phyloP scores from a whole-genome alignment of 371 early-diverging fungal genomes.

The Cladochytrium tenue region DNA sequence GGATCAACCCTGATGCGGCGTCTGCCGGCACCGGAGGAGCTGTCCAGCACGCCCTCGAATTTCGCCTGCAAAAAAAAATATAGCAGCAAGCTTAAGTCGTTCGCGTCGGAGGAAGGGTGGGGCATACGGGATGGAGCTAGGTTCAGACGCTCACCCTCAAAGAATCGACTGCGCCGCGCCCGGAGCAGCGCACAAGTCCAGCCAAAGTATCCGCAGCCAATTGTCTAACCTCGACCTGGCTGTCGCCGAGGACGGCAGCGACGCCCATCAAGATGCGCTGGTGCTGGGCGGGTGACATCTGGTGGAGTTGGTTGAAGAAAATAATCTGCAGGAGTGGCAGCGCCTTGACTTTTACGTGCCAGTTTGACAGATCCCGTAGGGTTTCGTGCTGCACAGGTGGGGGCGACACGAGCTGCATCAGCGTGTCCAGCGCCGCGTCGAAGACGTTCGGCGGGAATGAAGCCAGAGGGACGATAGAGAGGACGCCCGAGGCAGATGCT shows the following conservation, averaged over 20 bases:
- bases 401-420: constrained; percentile 49
- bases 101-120: background rate
- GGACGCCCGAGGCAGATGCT: constrained; percentile 47
- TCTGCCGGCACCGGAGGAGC: constrained; percentile 45
- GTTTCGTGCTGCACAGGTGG: constrained; percentile 2
- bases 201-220: constrained; percentile 79
- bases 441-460: constrained; percentile 61
- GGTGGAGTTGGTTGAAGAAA: constrained; percentile 72
- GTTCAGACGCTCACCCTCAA: constrained; percentile 41
- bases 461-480: constrained; percentile 55
- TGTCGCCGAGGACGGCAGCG: constrained; percentile 65
- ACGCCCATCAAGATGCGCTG: constrained; percentile 66
- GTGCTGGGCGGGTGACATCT: constrained; percentile 53
- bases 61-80: no score
- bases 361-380: constrained; percentile 50
- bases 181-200: constrained; percentile 84
- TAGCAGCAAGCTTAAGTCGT: no score
- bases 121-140: no score
- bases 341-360: constrained; percentile 73
- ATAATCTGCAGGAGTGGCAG: constrained; percentile 79
- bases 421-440: constrained; percentile 51
- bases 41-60: constrained; percentile 8
- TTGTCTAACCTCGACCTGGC: constrained; percentile 82
- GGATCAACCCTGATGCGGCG: constrained; percentile 31
- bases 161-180: constrained; percentile 66